A percentile compares a stretch with the other conserved stretches of the same genome.
phyloP scores from a whole-genome alignment of 352 stramenopile genomes.

The Phytophthora niederhauseri region DNA sequence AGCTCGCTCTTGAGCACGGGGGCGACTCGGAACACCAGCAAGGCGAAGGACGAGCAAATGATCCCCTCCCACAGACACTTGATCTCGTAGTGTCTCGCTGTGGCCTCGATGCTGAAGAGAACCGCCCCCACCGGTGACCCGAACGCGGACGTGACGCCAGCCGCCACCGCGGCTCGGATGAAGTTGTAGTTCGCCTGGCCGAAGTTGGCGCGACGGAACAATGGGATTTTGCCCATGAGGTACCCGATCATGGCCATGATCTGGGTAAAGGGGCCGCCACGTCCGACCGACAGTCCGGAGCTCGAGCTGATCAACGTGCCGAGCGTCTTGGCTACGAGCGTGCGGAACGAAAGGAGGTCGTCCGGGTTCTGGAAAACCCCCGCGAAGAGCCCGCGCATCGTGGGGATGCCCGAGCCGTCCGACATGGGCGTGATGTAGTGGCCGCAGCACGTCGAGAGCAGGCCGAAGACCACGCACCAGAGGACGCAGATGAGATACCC shows the following conservation, averaged over 20 bases:
- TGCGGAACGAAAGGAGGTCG: constrained; percentile 68
- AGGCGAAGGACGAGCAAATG: constrained; percentile 81
- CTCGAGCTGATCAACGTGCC: constrained; percentile 71
- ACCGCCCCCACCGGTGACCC: constrained; percentile 77
- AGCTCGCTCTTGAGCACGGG: constrained; percentile 77
- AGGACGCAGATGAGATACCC: constrained; percentile 71
- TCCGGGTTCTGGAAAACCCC: constrained; percentile 78
- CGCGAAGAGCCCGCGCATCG: constrained; percentile 82
- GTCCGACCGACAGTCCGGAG: constrained; percentile 73
- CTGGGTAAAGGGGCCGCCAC: constrained; percentile 78
- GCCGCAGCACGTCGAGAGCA: constrained; percentile 68
- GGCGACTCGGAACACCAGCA: constrained; percentile 78
- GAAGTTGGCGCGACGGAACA: constrained; percentile 79
- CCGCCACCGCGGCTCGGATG: constrained; percentile 73
- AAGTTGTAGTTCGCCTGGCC: constrained; percentile 79
- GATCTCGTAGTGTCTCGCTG: constrained; percentile 85
- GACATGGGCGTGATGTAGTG: constrained; percentile 62
- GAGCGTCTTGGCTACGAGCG: constrained; percentile 72
- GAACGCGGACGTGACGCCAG: constrained; percentile 82
- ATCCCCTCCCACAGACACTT: constrained; percentile 86
- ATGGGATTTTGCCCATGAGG: constrained; percentile 61
- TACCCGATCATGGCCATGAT: constrained; percentile 81
- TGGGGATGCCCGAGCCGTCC: constrained; percentile 80
- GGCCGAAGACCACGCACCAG: constrained; percentile 60
- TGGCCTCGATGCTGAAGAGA: constrained; percentile 87